These are phyloP conservation scores for Globisporangium irregulare DNA, from an alignment of 352 stramenopile genomes.

Conservation along the genomic window DNA sequence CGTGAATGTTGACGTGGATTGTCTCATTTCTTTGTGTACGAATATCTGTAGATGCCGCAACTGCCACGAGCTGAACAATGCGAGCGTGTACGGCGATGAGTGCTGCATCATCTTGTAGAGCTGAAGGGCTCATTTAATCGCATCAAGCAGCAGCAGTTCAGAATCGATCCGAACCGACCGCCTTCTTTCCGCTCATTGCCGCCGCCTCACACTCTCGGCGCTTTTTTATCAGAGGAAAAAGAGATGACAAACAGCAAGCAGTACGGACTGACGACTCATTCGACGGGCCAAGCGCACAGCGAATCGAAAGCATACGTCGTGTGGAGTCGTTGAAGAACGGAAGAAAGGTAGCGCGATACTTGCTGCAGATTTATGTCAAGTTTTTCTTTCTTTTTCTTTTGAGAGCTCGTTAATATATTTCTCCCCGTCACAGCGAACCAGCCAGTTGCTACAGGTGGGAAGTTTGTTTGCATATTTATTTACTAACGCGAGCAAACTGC, in stretches of 20 bases:
- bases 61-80: slow-evolving; percentile 76
- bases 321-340: background rate
- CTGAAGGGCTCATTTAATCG: background rate
- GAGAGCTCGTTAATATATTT: background rate
- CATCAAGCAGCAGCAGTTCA: background rate
- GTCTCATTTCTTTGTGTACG: slow-evolving; percentile 10
- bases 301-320: background rate
- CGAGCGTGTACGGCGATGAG: slow-evolving; percentile 72
- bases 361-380: background rate
- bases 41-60: slow-evolving; percentile 41
- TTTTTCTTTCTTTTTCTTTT: background rate
- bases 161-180: background rate
- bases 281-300: background rate
- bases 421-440: background rate
- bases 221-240: background rate
- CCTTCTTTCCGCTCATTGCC: background rate
- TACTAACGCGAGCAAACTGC: background rate
- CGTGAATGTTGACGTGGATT: background rate
- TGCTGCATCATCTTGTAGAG: slow-evolving; percentile 58
- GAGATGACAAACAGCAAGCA: background rate
- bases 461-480: background rate
- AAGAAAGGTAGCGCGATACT: background rate
- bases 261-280: background rate
- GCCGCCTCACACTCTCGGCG: background rate
- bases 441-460: background rate